Percentiles rank a stretch among this genome's conserved stretches.
phyloP scores from a whole-genome alignment of 2,329 filamentous ascomycete species.

The Fusarium tjaetaba region DNA sequence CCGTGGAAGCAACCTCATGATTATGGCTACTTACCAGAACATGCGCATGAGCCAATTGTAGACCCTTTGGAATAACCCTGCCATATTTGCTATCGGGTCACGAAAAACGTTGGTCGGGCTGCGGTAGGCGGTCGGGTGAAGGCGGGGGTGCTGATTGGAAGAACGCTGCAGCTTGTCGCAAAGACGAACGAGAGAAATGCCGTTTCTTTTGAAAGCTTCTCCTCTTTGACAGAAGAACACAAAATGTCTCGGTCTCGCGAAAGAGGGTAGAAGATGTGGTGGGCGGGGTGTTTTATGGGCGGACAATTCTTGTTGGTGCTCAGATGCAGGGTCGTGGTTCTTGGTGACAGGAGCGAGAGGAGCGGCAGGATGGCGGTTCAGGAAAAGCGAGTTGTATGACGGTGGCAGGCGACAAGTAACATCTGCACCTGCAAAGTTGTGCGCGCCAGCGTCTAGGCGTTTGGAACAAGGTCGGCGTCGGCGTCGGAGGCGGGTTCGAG shows the following conservation, averaged over 20 bases:
- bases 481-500: conserved; percentile 32
- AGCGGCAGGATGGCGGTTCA: conserved; percentile 36
- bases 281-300: conserved; percentile 44
- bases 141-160: conserved; percentile 40
- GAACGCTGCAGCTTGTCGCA: conserved; percentile 25
- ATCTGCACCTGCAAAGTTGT: conserved; percentile 42
- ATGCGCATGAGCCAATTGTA: conserved; percentile 98
- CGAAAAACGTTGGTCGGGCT: conserved; percentile 35
- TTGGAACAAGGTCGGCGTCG: conserved; percentile 38
- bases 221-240: conserved; percentile 5
- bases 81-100: conserved; percentile 67
- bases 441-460: conserved; percentile 44
- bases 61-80: conserved; percentile 89
- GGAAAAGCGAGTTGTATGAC: conserved; percentile 44
- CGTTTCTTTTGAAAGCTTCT: conserved; percentile 13
- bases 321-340: conserved; percentile 38
- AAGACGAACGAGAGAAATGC: conserved; percentile 10
- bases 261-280: conserved; percentile 37
- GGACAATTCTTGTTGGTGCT: conserved; percentile 42
- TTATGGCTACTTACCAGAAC: conserved; percentile 79
- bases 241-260: conserved; percentile 31
- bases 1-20: conserved; percentile 12
- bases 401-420: conserved; percentile 43
- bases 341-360: conserved; percentile 28
- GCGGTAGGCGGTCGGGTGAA: conserved; percentile 40